Evolutionary conservation across 1,284 basidiomycete genomes (phyloP).

Genomic region (Chondrostereum purpureum): DNA sequence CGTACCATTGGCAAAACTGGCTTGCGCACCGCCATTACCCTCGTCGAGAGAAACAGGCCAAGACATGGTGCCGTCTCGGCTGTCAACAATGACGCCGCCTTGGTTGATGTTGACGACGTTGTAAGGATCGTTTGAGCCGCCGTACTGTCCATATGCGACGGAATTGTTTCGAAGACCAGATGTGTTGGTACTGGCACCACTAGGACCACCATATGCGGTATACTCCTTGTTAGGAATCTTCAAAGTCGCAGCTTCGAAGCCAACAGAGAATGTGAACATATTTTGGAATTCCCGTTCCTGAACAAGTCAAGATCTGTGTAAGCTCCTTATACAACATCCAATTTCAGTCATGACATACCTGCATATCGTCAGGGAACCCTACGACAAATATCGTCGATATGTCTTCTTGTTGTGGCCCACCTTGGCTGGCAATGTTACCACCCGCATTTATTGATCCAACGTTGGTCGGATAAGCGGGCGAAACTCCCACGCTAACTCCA

Average conservation of each 20-base stretch:
- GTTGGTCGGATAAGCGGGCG: constrained; percentile 13
- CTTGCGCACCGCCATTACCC: constrained; percentile 26
- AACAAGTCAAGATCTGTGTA: constrained; percentile 14
- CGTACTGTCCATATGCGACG: constrained; percentile 26
- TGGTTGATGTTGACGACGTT: constrained; percentile 74
- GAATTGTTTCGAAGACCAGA: constrained; percentile 24
- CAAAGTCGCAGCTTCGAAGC: constrained; percentile 95
- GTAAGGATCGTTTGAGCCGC: constrained; percentile 67
- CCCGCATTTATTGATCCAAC: constrained; percentile 21
- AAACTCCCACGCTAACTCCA: constrained; percentile 18
- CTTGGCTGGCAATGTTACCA: constrained; percentile 16
- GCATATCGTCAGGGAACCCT: constrained; percentile 98
- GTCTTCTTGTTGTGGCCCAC: constrained; percentile 59
- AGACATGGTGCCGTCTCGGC: constrained; percentile 57
- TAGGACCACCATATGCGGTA: constrained; percentile 57
- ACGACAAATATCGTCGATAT: constrained; percentile 99
- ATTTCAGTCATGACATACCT: constrained; percentile 48
- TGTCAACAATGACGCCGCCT: constrained; percentile 69
- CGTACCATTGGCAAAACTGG: constrained; percentile 17
- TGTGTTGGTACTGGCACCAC: constrained; percentile 20
- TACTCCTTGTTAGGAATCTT: constrained; percentile 92
- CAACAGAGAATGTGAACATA: constrained; percentile 95
- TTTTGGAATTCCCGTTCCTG: constrained; percentile 98
- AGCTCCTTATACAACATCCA: constrained; percentile 8
- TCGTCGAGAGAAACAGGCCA: constrained; percentile 48